These are phyloP conservation scores for Zoysia japonica DNA, from an alignment of 176 grass and related monocot species.

Conservation along the genomic window DNA sequence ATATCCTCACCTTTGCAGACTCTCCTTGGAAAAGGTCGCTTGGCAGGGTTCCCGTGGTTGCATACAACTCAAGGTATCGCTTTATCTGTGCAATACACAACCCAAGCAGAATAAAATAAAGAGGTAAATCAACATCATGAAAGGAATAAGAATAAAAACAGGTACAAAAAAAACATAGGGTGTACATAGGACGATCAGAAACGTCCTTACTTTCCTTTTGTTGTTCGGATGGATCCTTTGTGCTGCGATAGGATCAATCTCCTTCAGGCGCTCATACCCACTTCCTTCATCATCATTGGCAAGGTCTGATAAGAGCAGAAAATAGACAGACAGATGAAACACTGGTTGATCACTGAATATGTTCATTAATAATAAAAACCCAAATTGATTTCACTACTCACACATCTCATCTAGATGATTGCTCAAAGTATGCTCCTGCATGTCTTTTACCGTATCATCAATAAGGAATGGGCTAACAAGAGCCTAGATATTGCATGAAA, in stretches of 20 bases:
- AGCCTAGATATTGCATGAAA: slow-evolving; percentile 42
- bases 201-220: slow-evolving; percentile 27
- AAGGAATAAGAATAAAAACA: background rate
- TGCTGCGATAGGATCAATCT: slow-evolving; percentile 70
- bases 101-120: background rate
- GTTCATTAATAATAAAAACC: slow-evolving; percentile 10
- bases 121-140: background rate
- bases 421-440: slow-evolving; percentile 32
- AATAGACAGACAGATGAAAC: background rate
- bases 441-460: slow-evolving; percentile 66
- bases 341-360: background rate
- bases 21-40: slow-evolving; percentile 83
- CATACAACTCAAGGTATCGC: slow-evolving; percentile 75
- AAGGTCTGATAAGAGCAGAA: slow-evolving; percentile 41
- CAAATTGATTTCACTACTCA: slow-evolving; percentile 4
- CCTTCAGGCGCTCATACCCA: slow-evolving; percentile 60
- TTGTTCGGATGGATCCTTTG: slow-evolving; percentile 90
- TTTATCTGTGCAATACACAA: slow-evolving; percentile 56
- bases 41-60: slow-evolving; percentile 62
- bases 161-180: slow-evolving; percentile 27
- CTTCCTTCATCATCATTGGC: slow-evolving; percentile 37
- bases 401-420: slow-evolving; percentile 37
- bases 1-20: slow-evolving; percentile 56
- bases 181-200: background rate
- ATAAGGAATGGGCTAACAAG: slow-evolving; percentile 81